Percentiles rank a stretch among this genome's conserved stretches.
phyloP scores from a whole-genome alignment of 2,329 filamentous ascomycete species.

The Xylariaceae sp. region DNA sequence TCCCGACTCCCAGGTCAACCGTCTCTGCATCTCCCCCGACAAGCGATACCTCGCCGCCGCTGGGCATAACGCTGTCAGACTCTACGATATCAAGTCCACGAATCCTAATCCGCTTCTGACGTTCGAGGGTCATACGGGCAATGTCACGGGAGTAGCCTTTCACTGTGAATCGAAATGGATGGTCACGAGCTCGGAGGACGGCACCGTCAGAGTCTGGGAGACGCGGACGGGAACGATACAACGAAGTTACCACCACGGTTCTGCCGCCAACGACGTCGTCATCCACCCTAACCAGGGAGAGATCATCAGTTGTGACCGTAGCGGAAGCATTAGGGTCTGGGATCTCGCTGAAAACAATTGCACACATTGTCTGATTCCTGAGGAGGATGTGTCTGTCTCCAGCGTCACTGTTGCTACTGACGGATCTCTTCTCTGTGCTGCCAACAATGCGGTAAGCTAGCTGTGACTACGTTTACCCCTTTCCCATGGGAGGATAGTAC shows the following conservation, averaged over 20 bases:
- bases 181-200: conserved; percentile 95
- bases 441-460: conserved; percentile 71
- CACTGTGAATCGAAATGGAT: conserved; percentile 99
- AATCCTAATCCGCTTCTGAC: conserved; percentile 89
- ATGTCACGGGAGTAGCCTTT: conserved; percentile 94
- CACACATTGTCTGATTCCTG: conserved; percentile 90
- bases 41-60: conserved; percentile 91
- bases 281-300: conserved; percentile 99
- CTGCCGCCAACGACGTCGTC: conserved; percentile 94
- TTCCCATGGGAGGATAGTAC: background rate
- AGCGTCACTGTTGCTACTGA: conserved; percentile 96
- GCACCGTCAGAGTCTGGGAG: conserved; percentile 96
- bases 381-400: conserved; percentile 88
- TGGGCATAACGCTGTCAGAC: conserved; percentile 78
- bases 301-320: conserved; percentile 91
- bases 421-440: conserved; percentile 85
- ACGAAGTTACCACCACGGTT: conserved; percentile 85
- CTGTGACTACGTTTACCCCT: background rate
- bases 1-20: conserved; percentile 96
- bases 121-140: conserved; percentile 93
- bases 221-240: conserved; percentile 81
- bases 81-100: conserved; percentile 98
- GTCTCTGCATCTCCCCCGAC: conserved; percentile 95
- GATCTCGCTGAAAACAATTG: conserved; percentile 96
- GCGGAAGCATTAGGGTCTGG: conserved; percentile 91